Percentiles rank a stretch among this genome's conserved stretches.
Conservation (phyloP, 768 basidiomycete genomes). For the Tylopilus felleus region DNA sequence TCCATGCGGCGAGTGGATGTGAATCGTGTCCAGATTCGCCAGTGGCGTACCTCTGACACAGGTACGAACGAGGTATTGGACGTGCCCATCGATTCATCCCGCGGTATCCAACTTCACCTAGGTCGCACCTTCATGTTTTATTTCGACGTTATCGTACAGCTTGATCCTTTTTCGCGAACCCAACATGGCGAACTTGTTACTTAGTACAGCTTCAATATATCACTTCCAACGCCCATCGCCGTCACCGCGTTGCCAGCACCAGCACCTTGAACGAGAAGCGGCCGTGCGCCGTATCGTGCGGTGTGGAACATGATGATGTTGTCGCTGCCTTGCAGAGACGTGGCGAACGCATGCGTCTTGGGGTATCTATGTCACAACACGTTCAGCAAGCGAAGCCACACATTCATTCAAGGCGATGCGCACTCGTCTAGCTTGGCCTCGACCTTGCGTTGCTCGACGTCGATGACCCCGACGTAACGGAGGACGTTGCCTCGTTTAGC, state of each 20-base stretch:
- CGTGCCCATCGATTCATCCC: neutral
- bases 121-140: neutral
- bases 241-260: conserved; percentile 98
- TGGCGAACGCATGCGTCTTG: conserved; percentile 88
- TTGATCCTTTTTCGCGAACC: neutral
- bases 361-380: conserved; percentile 61
- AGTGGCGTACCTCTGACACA: neutral
- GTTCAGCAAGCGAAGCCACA: neutral
- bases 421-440: conserved; percentile 90
- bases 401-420: conserved; percentile 20
- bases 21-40: neutral
- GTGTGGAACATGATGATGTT: conserved; percentile 99
- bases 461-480: conserved; percentile 92
- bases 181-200: too few species aligned
- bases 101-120: neutral
- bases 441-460: conserved; percentile 61
- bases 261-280: conserved; percentile 91
- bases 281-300: conserved; percentile 81
- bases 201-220: conserved; percentile 59
- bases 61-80: conserved; percentile 2
- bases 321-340: conserved; percentile 92
- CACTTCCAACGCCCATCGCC: conserved; percentile 95
- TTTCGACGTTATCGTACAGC: conserved; percentile 7
- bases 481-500: conserved; percentile 78
- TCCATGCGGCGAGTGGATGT: neutral